Evolutionary conservation across 2,329 filamentous ascomycete genomes (phyloP).

Genomic region (Dactylellina leptospora): DNA sequence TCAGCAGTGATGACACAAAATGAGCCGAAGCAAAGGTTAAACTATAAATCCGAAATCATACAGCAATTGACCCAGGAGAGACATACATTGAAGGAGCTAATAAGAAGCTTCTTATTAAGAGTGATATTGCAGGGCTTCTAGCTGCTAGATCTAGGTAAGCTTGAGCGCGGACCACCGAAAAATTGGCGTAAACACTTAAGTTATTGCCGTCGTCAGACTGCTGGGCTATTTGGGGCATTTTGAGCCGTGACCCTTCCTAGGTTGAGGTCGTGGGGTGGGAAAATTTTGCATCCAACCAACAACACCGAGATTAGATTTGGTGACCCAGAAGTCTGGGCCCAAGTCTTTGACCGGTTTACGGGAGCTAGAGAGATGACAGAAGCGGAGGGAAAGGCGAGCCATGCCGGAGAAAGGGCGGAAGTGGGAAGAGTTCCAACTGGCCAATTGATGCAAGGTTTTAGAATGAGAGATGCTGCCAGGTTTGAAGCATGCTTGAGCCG

Average conservation of each 20-base stretch:
- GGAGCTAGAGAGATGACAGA: constrained; percentile 39
- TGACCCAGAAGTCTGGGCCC: constrained; percentile 42
- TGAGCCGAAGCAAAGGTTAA: too few species aligned
- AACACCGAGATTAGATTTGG: constrained; percentile 25
- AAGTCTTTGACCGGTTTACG: constrained; percentile 32
- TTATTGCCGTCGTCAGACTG: constrained; percentile 21
- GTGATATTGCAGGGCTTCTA: constrained; percentile 9
- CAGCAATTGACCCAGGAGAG: too few species aligned
- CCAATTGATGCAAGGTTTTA: constrained; percentile 42
- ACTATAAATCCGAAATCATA: too few species aligned
- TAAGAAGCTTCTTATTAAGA: background rate
- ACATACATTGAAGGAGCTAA: too few species aligned
- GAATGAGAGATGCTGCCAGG: constrained; percentile 28
- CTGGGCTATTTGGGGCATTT: constrained; percentile 24
- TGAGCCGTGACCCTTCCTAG: constrained; percentile 3
- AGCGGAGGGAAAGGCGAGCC: constrained; percentile 31
- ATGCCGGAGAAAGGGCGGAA: constrained; percentile 42
- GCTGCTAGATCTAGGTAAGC: constrained; percentile 22
- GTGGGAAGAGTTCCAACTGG: constrained; percentile 49
- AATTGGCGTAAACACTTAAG: background rate
- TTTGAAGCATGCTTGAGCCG: constrained; percentile 33
- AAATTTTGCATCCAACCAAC: constrained; percentile 50
- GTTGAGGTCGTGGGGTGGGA: constrained; percentile 16
- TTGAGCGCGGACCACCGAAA: background rate
- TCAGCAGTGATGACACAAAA: too few species aligned